Percentiles rank a stretch among this genome's conserved stretches.
Conservation (phyloP, 73 alveolate species). For the Breviolum minutum region DNA sequence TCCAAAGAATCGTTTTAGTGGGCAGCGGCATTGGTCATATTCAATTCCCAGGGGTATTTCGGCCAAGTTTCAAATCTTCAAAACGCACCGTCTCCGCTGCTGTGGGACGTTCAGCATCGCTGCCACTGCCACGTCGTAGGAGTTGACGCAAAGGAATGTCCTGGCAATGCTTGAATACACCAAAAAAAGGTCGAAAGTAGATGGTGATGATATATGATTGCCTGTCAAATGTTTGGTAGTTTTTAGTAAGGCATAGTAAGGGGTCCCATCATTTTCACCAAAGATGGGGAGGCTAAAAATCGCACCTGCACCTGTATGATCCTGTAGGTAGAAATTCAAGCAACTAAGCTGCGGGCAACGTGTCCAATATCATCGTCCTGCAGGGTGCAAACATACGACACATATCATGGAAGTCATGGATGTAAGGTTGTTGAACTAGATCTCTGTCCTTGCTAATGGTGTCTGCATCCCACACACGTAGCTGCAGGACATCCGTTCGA, state of each 20-base stretch:
- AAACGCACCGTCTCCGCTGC: conserved; percentile 1
- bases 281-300: not conserved
- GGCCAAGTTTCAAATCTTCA: conserved; percentile 53
- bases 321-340: not conserved
- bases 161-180: not conserved
- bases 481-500: conserved; percentile 35
- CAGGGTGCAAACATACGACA: not conserved
- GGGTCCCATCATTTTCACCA: not conserved
- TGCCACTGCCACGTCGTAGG: conserved; percentile 25
- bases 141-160: conserved; percentile 61
- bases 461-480: conserved; percentile 81
- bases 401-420: not conserved
- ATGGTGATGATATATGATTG: too few relatives aligned
- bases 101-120: not conserved
- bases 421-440: not conserved
- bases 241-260: not conserved
- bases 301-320: not conserved
- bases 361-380: conserved; percentile 83
- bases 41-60: not conserved
- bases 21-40: not conserved
- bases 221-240: not conserved
- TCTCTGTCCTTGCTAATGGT: conserved; percentile 39
- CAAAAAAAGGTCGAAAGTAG: not conserved
- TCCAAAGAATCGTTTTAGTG: not conserved
- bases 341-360: not conserved